Base-by-base conservation (phyloP, 2,329 filamentous ascomycete genomes). In the Alternaria gansuensis region DNA sequence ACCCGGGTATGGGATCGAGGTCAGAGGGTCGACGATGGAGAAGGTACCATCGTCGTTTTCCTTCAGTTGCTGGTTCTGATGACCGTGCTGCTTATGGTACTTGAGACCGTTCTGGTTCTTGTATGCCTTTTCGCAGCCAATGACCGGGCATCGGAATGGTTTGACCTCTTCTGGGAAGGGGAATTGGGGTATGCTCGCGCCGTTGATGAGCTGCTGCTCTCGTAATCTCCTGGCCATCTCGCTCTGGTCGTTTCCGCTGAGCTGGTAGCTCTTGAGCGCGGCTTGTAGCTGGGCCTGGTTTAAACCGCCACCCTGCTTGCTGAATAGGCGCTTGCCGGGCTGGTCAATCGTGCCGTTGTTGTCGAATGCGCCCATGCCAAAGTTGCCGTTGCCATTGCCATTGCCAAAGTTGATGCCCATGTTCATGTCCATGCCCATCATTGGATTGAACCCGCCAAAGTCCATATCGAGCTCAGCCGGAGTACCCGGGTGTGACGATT, bases 61-160 rank as follows among this genome's bases (percentile, higher is more conserved):
- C 74, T 97, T 93, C 60, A 99, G 84, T 77, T 97, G 92, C 77
- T 99, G 95, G 63, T 94, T 98, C 73, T 96, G 93, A 77, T 99
- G 95, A 17, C 95, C 95, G 71, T 99, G 95, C 78, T 85, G 82
- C 80, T 90, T 90, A 80, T 90, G 88, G 71, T 92, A 99, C 86
- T 98, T 99, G 56, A 99, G 84, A 49, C 95, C 95, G 69, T 99
- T 99, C 77, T 98, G 95, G 78, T 99, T 99, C 84, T 99, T 99
- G 82, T 99, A 99, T 0, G 95, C 94, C 83, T 99, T 99, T 78
- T 98, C 95, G 74, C 95, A 99, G 5, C 95, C 95, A 76, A 99
- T 96, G 50, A 99, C 95, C 1, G 95, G 95, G 73, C 95, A 99
- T 76, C 93, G 91, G 84, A 97, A 99, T 0, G 95, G 95, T 80